These are phyloP conservation scores for Gilbertella persicaria DNA, from an alignment of 371 early-diverging fungal species.

Conservation along the genomic window DNA sequence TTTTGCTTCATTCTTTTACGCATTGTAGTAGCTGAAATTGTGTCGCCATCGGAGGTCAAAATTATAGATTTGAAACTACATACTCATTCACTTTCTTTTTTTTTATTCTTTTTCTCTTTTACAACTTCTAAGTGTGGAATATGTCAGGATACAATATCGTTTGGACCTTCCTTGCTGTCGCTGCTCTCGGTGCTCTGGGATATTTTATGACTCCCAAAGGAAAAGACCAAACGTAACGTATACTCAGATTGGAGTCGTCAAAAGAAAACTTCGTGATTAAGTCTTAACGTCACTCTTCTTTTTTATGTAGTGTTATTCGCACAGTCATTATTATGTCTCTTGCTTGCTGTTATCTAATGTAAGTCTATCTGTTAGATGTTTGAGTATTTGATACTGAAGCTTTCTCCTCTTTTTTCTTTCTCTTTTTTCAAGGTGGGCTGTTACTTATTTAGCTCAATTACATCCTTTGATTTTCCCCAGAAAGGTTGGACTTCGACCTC, in stretches of 20 bases:
- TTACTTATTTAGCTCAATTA: conserved; percentile 76
- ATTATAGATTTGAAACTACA: too few species aligned
- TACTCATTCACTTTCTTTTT: too few species aligned
- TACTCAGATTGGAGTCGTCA: background rate
- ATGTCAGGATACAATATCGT: conserved; percentile 63
- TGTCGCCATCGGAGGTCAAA: too few species aligned
- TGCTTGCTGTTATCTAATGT: conserved; percentile 64
- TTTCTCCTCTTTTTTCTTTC: background rate
- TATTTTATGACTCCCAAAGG: conserved; percentile 61
- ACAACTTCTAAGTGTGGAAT: too few species aligned
- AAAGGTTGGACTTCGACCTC: conserved; percentile 65
- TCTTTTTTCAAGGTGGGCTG: conserved; percentile 64
- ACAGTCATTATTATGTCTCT: conserved; percentile 73
- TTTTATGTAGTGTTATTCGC: conserved; percentile 53
- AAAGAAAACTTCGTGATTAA: background rate
- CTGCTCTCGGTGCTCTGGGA: conserved; percentile 41
- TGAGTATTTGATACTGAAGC: background rate
- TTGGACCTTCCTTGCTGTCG: conserved; percentile 52
- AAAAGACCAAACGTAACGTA: conserved; percentile 60
- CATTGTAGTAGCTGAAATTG: too few species aligned
- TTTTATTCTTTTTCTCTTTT: too few species aligned
- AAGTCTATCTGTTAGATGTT: conserved; percentile 23
- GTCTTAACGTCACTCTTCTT: conserved; percentile 2
- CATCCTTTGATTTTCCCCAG: conserved; percentile 70
- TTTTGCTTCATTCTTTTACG: too few species aligned